Base-by-base conservation (phyloP, 257 asterid genomes). In the Leonotis leonurus region DNA sequence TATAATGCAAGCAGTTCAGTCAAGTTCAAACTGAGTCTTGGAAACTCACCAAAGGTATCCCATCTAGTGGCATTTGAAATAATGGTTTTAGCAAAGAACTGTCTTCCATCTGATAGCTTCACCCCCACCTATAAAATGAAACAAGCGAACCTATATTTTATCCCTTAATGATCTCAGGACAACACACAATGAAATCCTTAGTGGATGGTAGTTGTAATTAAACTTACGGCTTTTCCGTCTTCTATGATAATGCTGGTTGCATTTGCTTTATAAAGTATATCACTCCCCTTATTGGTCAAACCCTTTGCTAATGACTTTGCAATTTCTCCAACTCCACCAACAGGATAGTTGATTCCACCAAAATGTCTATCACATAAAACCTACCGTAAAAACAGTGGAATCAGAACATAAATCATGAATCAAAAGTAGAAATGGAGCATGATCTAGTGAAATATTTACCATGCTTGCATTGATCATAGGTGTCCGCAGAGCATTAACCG, bases 381-480 rank as follows among this genome's bases (percentile, higher is more conserved):
- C 99, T 89, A 72, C 36, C 43, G n/a, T n/a, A 25, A 53, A 70
- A 70, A 70, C 36, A 62, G 49, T 59, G 13, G 22, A 20, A 17
- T 66, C 43, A 60, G 64, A 55, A 58, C 17, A 43, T 14, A 8
- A 22, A 13, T 51, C 22, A 48, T 21, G 48, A 66, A 62, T 3
- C 14, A 40, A 62, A 32, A 70, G 48, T 3, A 36, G 18, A 18
- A 46, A 51, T 16, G 25, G 39, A 70, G 18, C 13, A 29, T 55
- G 36, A 72, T 50, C 14, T 21, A 43, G 59, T 52, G 64, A 27
- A 62, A 56, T 17, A 26, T 63, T 78, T 87, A 89, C 97, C 99
- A 93, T 93, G 92, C 95, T 75, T 73, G 99, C 99, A 59, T 89
- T 93, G 74, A 93, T 93, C 95, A 89, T 89, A 11, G 99, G 97